Base-by-base conservation (phyloP, 805 yeast genomes). In the Myxozyma kluyveri region DNA sequence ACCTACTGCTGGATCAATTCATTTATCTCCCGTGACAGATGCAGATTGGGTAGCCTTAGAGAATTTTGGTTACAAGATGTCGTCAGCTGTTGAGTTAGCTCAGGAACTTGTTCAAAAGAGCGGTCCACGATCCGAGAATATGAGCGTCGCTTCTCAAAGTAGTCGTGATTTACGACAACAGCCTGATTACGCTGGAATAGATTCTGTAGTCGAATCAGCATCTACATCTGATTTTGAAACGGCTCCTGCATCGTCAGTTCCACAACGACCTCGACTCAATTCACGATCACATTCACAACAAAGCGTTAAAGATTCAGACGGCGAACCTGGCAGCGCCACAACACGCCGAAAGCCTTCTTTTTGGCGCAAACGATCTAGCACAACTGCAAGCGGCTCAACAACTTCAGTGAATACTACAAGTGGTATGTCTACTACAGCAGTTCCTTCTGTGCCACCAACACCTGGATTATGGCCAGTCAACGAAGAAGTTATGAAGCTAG, bases 321-420 rank as follows among this genome's bases (percentile, higher is more conserved):
- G 9, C 14, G 33, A 29, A n/a, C n/a, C n/a, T n/a, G n/a, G n/a
- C n/a, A n/a, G n/a, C 14, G 33, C 12, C 14, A 29, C 39, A 21
- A n/a, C 39, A 7, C 7, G 6, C 5, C 39, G 39, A 17, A 18
- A 22, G 23, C 41, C 18, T 17, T 27, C 41, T 21, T 38, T 38
- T 27, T 38, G 41, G 41, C 21, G 23, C 18, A 43, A 38, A 32
- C 44, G 52, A 9, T 37, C 47, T 9, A 31, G 42, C 3, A 23
- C 45, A 22, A 37, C 27, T 32, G 52, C 43, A 6, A 33, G 14
- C n/a, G 14, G 32, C n/a, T n/a, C n/a, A n/a, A n/a, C n/a, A n/a
- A n/a, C n/a, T n/a, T n/a, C n/a, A n/a, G n/a, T n/a, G n/a, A n/a
- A n/a, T n/a, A n/a, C n/a, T n/a, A n/a, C n/a, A n/a, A n/a, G n/a